Base-by-base conservation (phyloP, 495 filamentous ascomycete genomes). In the Penicillium maclennaniae region DNA sequence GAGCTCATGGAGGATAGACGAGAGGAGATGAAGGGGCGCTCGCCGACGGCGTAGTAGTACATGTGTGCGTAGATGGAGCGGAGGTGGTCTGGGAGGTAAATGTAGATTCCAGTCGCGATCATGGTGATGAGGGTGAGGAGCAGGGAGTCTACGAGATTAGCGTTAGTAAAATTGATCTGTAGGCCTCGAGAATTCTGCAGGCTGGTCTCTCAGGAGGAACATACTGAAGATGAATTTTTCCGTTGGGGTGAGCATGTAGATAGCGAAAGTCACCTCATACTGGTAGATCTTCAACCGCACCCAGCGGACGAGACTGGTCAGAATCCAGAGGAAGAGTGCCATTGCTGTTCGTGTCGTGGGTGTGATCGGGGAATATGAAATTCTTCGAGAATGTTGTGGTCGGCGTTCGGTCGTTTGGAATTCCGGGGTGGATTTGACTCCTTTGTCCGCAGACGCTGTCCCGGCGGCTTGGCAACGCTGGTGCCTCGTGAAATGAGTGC, bases 21-120 rank as follows among this genome's bases (percentile, higher is more conserved):
- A 17, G 53, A 43, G 15, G 71, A 60, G 46, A 73, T 74, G 55
- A 77, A 71, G n/a, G 73, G 63, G 9, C 72, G 69, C 57, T 92
- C 90, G 45, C 90, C 90, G 52, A 82, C 85, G 60, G 89, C 90
- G 79, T 98, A 98, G 75, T 96, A 98, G 84, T 90, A 95, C 25
- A 91, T 82, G 63, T 92, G 85, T 60, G 79, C 79, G 58, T 86
- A 79, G 61, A 98, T 85, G 55, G 83, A 81, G 56, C 82, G 74
- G 61, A 97, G 68, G 69, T 97, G 93, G 54, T 92, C 85, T 19
- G 93, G 93, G 17, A 98, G 87, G 75, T 98, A 98, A 54, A 97
- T 82, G 40, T 87, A 87, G 58, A 83, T 83, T 51, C 88, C 93
- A 60, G 91, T 87, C 55, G 91, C 79, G 62, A 95, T 82, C 78